Evolutionary conservation across 352 stramenopile species (phyloP).

Genomic region (Pythium utonaiense): DNA sequence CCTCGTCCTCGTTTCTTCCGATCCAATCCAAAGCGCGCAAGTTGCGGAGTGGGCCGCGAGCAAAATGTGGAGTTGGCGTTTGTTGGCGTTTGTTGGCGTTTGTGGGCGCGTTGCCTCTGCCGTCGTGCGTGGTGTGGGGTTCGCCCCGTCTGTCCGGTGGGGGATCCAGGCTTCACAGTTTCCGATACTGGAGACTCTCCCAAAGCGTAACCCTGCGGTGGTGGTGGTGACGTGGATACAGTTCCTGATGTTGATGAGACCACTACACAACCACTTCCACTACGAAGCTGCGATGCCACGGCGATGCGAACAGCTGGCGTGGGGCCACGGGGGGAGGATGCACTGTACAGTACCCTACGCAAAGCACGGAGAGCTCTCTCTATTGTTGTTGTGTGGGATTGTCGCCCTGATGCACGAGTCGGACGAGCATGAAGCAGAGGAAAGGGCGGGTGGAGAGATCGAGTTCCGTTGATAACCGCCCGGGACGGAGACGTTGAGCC

Average conservation of each 20-base stretch:
- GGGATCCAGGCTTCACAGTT: not conserved
- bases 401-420: not conserved
- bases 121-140: constrained; percentile 1
- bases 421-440: not conserved
- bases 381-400: not conserved
- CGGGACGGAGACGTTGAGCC: not conserved
- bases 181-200: no score
- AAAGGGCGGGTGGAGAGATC: not conserved
- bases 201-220: constrained; percentile 1
- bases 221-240: not conserved
- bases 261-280: not conserved
- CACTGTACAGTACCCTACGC: not conserved
- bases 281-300: not conserved
- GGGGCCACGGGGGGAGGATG: not conserved
- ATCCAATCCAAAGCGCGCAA: not conserved
- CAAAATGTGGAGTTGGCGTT: not conserved
- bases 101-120: not conserved
- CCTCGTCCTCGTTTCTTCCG: not conserved
- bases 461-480: constrained; percentile 1
- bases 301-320: not conserved
- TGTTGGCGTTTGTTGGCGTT: not conserved
- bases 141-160: not conserved
- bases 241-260: not conserved
- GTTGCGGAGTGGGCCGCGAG: not conserved
- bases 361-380: not conserved